These are phyloP conservation scores for Xylaria hypoxylon DNA, from an alignment of 2,329 filamentous ascomycete species.

Conservation along the genomic window DNA sequence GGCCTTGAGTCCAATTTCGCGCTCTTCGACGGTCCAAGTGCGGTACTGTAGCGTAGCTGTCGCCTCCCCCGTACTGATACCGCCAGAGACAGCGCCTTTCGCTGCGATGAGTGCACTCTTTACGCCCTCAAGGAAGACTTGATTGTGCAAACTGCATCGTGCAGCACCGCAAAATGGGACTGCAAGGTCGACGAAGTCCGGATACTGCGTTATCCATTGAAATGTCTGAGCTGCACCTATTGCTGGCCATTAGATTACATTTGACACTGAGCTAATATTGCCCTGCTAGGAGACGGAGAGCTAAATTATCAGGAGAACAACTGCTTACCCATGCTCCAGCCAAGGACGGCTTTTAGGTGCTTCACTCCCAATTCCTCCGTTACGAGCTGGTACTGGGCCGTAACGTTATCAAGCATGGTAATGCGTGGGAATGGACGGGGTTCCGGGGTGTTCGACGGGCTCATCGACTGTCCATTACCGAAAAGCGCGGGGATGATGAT, in stretches of 20 bases:
- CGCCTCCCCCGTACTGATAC: slow-evolving; percentile 59
- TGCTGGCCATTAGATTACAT: slow-evolving; percentile 13
- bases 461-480: slow-evolving; percentile 75
- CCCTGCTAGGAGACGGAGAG: neutral
- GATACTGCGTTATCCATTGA: slow-evolving; percentile 72
- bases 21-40: slow-evolving; percentile 64
- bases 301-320: neutral
- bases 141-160: slow-evolving; percentile 73
- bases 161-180: slow-evolving; percentile 76
- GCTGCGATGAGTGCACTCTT: slow-evolving; percentile 66
- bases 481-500: slow-evolving; percentile 77
- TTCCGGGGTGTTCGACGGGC: slow-evolving; percentile 70
- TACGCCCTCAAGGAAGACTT: slow-evolving; percentile 74
- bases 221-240: slow-evolving; percentile 72
- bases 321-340: slow-evolving; percentile 71
- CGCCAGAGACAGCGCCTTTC: slow-evolving; percentile 65
- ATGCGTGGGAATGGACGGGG: slow-evolving; percentile 70
- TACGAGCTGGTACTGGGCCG: slow-evolving; percentile 73
- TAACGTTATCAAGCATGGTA: slow-evolving; percentile 76
- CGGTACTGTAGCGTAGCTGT: slow-evolving; percentile 54
- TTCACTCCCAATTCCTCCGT: slow-evolving; percentile 70
- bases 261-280: neutral
- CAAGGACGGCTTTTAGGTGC: slow-evolving; percentile 71
- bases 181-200: slow-evolving; percentile 73
- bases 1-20: slow-evolving; percentile 69